Percentiles rank a stretch among this genome's conserved stretches.
These are phyloP conservation scores for Beauveria pseudobassiana DNA, from an alignment of 2,329 filamentous ascomycete genomes.

Conservation along the genomic window DNA sequence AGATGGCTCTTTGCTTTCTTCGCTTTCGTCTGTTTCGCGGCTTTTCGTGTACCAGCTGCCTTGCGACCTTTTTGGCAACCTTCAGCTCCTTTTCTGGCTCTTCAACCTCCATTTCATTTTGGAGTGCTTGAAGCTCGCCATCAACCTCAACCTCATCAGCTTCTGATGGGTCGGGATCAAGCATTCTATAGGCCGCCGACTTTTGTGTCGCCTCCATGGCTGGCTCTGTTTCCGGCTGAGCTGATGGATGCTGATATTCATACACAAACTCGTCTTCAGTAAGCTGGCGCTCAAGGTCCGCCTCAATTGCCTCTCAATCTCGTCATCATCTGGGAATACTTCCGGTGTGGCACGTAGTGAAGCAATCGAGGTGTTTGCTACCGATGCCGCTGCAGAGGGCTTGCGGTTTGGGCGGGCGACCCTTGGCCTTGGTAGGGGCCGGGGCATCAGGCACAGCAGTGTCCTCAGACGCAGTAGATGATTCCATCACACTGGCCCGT, in stretches of 20 bases:
- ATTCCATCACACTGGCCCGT: constrained; percentile 39
- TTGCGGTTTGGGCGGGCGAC: constrained; percentile 39
- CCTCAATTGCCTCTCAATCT: constrained; percentile 59
- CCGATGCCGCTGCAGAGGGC: constrained; percentile 43
- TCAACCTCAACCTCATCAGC: constrained; percentile 42
- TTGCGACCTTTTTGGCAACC: constrained; percentile 48
- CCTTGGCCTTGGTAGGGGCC: constrained; percentile 19
- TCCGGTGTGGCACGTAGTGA: constrained; percentile 30
- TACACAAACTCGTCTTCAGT: constrained; percentile 47
- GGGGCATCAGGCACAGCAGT: constrained; percentile 31
- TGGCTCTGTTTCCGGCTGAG: constrained; percentile 21
- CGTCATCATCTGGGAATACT: constrained; percentile 50
- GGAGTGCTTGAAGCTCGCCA: constrained; percentile 41
- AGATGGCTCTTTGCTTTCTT: constrained; percentile 33
- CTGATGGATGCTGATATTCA: constrained; percentile 28
- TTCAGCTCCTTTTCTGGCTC: constrained; percentile 28
- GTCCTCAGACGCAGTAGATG: constrained; percentile 31
- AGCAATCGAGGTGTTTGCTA: constrained; percentile 43
- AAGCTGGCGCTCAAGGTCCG: constrained; percentile 51
- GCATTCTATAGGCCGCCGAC: constrained; percentile 41
- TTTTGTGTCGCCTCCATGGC: constrained; percentile 18
- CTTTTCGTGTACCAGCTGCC: constrained; percentile 39
- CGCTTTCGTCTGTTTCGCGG: constrained; percentile 37
- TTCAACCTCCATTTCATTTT: constrained; percentile 40
- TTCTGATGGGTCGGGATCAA: constrained; percentile 39